Evolutionary conservation across 306 rosid genomes (phyloP), one percentile per base, ranked within the genome.

Genomic region (Quercus mongolica): DNA sequence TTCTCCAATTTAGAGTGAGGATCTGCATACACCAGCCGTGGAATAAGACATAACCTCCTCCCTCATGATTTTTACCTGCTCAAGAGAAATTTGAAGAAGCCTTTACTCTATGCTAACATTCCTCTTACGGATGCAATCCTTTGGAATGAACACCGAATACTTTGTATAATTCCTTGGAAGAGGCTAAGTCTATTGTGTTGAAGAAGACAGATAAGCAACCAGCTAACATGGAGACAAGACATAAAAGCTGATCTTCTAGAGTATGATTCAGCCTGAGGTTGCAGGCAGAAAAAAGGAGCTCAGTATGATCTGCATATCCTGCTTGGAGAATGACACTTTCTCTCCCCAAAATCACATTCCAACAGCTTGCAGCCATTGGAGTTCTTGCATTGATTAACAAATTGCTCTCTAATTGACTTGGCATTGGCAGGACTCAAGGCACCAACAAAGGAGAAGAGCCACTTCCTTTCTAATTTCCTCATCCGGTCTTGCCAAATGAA

Each of bases 401-500:
- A 83, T 88, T 89, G 87, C 72, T 97, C 96, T 81, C 99, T 85
- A 44, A 93, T 95, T 14, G 99, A 95, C 82, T 93, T 91, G 69
- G 86, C 80, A 71, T 88, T 95, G 54, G 64, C 98, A 20, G 99
- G 99, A 70, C 98, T 97, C 0, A 98, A 97, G 21, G 99, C 99
- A 49, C 98, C 99, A 8, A 96, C 99, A 58, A 95, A 95, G 5
- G 99, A 95, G 90, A 93, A 93, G 25, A 95, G 93, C 98, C 98
- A 88, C 56, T 85, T 81, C 88, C 91, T 83, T 73, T 88, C 76
- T 19, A 88, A 69, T 18, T 38, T 49, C 68, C 88, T 84, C 91
- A 88, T 88, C 46, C 89, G 68, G 21, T 81, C 83, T 83, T 88
- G 91, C 91, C 91, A 86, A 52, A 0, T 56, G 78, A 86, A 83